Percentiles rank a stretch among this genome's conserved stretches.
Evolutionary conservation across 495 filamentous ascomycete species (phyloP).

Genomic region (Aspergillus olivimuriae): DNA sequence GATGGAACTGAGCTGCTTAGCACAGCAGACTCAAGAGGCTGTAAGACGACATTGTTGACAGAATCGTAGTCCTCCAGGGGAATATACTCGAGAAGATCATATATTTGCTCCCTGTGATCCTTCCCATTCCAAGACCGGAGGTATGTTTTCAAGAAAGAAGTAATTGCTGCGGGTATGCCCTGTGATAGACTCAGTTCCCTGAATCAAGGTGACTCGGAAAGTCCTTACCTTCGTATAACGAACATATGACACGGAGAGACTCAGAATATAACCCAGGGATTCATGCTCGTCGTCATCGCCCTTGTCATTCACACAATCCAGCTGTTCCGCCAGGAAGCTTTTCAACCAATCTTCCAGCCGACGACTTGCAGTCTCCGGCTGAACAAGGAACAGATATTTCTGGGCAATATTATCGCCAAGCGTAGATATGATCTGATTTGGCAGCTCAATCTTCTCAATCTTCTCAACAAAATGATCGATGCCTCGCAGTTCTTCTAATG

Average conservation of each 20-base stretch:
- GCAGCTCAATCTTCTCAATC: slow-evolving; percentile 72
- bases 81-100: slow-evolving; percentile 59
- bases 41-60: slow-evolving; percentile 39
- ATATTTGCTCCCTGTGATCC: slow-evolving; percentile 49
- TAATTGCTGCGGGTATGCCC: slow-evolving; percentile 53
- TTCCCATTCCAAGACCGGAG: slow-evolving; percentile 64
- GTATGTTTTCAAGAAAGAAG: slow-evolving; percentile 58
- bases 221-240: slow-evolving; percentile 55
- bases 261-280: slow-evolving; percentile 43
- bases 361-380: slow-evolving; percentile 47
- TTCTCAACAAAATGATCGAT: slow-evolving; percentile 66
- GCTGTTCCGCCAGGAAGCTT: slow-evolving; percentile 51
- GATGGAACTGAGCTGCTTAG: slow-evolving; percentile 45
- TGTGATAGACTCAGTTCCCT: slow-evolving; percentile 37
- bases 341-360: slow-evolving; percentile 63
- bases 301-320: slow-evolving; percentile 46
- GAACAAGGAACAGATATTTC: slow-evolving; percentile 62
- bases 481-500: slow-evolving; percentile 73
- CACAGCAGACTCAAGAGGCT: slow-evolving; percentile 51
- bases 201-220: slow-evolving; percentile 3
- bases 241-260: slow-evolving; percentile 52
- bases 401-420: slow-evolving; percentile 72
- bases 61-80: slow-evolving; percentile 55
- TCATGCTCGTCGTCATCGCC: slow-evolving; percentile 44
- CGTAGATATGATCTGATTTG: slow-evolving; percentile 72